Base-by-base conservation (phyloP, 2,329 filamentous ascomycete species). In the Clonostachys rhizophaga region DNA sequence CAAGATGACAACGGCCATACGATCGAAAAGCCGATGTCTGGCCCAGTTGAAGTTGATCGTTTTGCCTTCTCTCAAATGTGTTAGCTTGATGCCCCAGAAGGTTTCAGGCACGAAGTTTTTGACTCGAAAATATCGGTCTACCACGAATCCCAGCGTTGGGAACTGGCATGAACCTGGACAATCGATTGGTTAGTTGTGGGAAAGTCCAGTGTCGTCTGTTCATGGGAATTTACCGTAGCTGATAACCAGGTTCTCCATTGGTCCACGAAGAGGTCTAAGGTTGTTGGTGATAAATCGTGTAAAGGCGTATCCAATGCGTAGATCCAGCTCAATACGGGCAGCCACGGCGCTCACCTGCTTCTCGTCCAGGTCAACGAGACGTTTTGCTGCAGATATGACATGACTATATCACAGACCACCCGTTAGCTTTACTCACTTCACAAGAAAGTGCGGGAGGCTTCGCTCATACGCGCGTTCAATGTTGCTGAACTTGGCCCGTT, bases 91-190 rank as follows among this genome's bases (percentile, higher is more conserved):
- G 50, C 80, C 79, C 94, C 94, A 99, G 65, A 97, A 99, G 0
- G 81, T 73, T 61, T 99, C 94, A 0, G 92, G 87, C 1, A 94
- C 84, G 64, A 99, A 99, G 56, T 95, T 96, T 52, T 89, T 85
- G 45, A 99, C 94, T 44, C 89, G 84, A 57, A 96, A 89, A 64
- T 97, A 99, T 43, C 92, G 83, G 65, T 99, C 94, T 7, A 99
- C 94, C 2, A 99, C 92, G 55, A 99, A 99, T 0, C 94, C 94
- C 6, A 99, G 75, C 0, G 94, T 97, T 2, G 94, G 94, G 58
- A 99, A 99, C 63, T 99, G 94, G 55, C 94, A 99, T 5, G 91
- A 96, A 13, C 81, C 89, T 89, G 39, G 24, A 30, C 24, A 30
- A 17, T 12, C 5, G 14, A 44, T 55, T 6, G 60, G 52, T 40